Conservation (phyloP, 2,329 filamentous ascomycete genomes). For the Verticillium zaregamsianum region DNA sequence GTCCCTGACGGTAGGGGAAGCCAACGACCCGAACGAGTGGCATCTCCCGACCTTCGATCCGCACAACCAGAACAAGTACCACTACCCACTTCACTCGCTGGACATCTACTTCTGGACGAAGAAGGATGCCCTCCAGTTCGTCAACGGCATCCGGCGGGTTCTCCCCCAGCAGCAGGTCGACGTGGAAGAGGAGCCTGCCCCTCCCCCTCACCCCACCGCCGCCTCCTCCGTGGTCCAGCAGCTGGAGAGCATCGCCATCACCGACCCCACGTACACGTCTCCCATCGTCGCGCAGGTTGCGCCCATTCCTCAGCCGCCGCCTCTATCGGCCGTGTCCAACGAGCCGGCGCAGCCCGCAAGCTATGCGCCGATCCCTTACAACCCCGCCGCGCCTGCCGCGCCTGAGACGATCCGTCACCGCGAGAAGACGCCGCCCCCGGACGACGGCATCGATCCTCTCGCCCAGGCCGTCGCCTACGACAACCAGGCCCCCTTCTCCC, state of each 20-base stretch:
- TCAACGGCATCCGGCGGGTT: constrained; percentile 63
- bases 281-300: constrained; percentile 16
- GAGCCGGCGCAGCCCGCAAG: constrained; percentile 25
- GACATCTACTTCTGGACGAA: constrained; percentile 80
- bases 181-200: constrained; percentile 59
- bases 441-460: constrained; percentile 59
- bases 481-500: constrained; percentile 47
- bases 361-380: constrained; percentile 68
- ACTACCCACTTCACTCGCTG: constrained; percentile 71
- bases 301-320: constrained; percentile 36
- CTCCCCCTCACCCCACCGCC: constrained; percentile 33
- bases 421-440: constrained; percentile 76
- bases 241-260: constrained; percentile 67
- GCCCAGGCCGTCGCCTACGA: constrained; percentile 55
- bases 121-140: constrained; percentile 65
- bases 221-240: constrained; percentile 70
- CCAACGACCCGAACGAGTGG: constrained; percentile 58
- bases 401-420: constrained; percentile 68
- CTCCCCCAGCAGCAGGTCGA: constrained; percentile 58
- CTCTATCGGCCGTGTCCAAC: constrained; percentile 28
- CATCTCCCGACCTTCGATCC: constrained; percentile 71
- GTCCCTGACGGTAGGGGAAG: constrained; percentile 58
- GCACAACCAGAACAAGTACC: constrained; percentile 70
- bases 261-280: constrained; percentile 45
- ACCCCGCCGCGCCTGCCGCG: constrained; percentile 72